These are phyloP conservation scores for Wickerhamomyces alni DNA, from an alignment of 805 yeast species.

Conservation along the genomic window DNA sequence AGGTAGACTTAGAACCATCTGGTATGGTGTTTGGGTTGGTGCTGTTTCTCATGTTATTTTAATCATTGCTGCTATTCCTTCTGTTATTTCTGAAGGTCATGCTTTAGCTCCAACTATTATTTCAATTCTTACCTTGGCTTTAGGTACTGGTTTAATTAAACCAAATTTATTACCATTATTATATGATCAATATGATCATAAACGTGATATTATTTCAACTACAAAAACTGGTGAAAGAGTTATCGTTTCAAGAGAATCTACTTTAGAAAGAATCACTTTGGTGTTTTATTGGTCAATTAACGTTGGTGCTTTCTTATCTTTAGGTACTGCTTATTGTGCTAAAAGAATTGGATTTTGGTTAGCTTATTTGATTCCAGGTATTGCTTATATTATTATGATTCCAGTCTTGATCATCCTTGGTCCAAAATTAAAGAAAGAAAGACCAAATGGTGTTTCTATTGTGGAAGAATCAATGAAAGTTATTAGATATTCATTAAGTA, in stretches of 20 bases:
- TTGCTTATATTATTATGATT: conserved; percentile 49
- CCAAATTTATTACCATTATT: conserved; percentile 64
- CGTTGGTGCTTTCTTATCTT: conserved; percentile 66
- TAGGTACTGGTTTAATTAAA: conserved; percentile 80
- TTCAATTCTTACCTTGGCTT: conserved; percentile 46
- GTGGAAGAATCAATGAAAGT: conserved; percentile 38
- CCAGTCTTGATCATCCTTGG: conserved; percentile 34
- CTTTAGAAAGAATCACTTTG: conserved; percentile 71
- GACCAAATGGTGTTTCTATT: conserved; percentile 32
- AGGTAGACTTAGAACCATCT: conserved; percentile 69
- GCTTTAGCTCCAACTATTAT: conserved; percentile 56
- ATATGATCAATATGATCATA: conserved; percentile 67
- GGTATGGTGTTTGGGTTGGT: conserved; percentile 53
- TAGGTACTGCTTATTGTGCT: conserved; percentile 75
- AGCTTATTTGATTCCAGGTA: conserved; percentile 66
- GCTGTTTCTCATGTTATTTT: conserved; percentile 56
- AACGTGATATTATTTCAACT: conserved; percentile 52
- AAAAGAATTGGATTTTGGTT: conserved; percentile 63
- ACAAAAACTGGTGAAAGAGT: conserved; percentile 60
- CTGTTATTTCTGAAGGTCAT: conserved; percentile 37
- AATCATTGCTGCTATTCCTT: conserved; percentile 64
- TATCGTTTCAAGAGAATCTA: conserved; percentile 60
- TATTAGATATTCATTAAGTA: conserved; percentile 32
- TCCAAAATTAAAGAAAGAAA: conserved; percentile 22
- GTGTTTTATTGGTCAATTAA: conserved; percentile 73